These are phyloP conservation scores for Saturnispora saitoi DNA, from an alignment of 805 yeast genomes.

Conservation along the genomic window DNA sequence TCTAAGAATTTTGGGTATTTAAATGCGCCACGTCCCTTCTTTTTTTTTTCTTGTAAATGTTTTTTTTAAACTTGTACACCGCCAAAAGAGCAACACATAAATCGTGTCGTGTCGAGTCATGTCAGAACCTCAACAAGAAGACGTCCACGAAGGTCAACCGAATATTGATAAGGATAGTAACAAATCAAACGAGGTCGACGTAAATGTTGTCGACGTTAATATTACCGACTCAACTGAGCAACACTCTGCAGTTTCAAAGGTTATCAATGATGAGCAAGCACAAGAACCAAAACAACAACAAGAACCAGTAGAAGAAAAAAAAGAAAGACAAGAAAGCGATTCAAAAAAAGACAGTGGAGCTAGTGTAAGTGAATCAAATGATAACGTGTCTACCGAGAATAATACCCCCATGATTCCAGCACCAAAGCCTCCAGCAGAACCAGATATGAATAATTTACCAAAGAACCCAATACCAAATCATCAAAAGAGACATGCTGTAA, in stretches of 20 bases:
- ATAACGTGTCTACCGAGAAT: neutral
- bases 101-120: neutral
- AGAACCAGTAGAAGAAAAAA: neutral
- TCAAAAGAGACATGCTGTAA: conserved; percentile 71
- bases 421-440: conserved; percentile 66
- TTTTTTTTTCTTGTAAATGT: neutral
- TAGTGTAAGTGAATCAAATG: neutral
- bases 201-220: neutral
- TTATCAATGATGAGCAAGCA: neutral
- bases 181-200: neutral
- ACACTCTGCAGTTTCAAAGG: neutral
- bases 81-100: conserved; percentile 1
- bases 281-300: neutral
- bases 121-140: conserved; percentile 1
- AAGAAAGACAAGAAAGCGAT: too few relatives aligned
- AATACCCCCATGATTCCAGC: conserved; percentile 44
- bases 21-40: conserved; percentile 4
- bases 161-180: neutral
- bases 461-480: conserved; percentile 66
- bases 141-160: neutral
- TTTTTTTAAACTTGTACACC: neutral
- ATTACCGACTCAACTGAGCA: neutral
- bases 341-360: neutral
- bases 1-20: neutral
- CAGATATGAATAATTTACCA: conserved; percentile 64